Conservation (phyloP, 1,284 basidiomycete genomes). For the Athelia sp. region DNA sequence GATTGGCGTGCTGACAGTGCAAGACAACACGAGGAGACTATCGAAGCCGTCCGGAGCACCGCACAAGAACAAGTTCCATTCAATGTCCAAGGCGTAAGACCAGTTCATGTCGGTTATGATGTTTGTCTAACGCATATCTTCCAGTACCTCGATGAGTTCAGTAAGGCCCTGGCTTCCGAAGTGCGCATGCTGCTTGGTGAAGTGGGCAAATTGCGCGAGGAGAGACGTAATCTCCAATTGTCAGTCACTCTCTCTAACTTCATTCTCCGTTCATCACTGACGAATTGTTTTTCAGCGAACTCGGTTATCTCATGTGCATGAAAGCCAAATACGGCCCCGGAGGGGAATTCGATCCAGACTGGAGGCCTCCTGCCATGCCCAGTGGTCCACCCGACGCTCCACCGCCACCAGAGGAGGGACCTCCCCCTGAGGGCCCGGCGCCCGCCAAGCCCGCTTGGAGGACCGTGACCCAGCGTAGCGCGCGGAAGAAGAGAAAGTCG, state of each 20-base stretch:
- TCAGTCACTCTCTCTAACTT: slow-evolving; percentile 29
- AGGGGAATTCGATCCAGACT: slow-evolving; percentile 71
- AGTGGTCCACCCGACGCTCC: slow-evolving; percentile 30
- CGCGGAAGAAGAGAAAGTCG: slow-evolving; percentile 35
- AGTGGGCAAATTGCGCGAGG: slow-evolving; percentile 71
- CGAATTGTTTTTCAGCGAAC: slow-evolving; percentile 41
- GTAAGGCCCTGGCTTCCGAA: slow-evolving; percentile 57
- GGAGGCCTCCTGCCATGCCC: slow-evolving; percentile 47
- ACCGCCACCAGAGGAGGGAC: slow-evolving; percentile 34
- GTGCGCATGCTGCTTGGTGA: slow-evolving; percentile 59
- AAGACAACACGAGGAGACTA: slow-evolving; percentile 56
- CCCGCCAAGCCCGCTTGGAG: slow-evolving; percentile 54
- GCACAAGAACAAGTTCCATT: slow-evolving; percentile 69
- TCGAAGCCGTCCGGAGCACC: slow-evolving; percentile 57
- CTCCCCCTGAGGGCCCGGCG: slow-evolving; percentile 34
- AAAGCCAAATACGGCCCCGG: slow-evolving; percentile 70
- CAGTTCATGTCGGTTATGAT: background rate
- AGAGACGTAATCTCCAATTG: slow-evolving; percentile 65
- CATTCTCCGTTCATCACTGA: slow-evolving; percentile 1
- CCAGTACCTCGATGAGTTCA: slow-evolving; percentile 65
- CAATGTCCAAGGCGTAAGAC: slow-evolving; percentile 67
- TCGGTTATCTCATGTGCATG: slow-evolving; percentile 60
- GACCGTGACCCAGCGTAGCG: slow-evolving; percentile 34
- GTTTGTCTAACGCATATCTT: slow-evolving; percentile 6
- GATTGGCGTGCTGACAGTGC: slow-evolving; percentile 59